phyloP scores from a whole-genome alignment of 768 basidiomycete genomes.

The Astraeus odoratus region DNA sequence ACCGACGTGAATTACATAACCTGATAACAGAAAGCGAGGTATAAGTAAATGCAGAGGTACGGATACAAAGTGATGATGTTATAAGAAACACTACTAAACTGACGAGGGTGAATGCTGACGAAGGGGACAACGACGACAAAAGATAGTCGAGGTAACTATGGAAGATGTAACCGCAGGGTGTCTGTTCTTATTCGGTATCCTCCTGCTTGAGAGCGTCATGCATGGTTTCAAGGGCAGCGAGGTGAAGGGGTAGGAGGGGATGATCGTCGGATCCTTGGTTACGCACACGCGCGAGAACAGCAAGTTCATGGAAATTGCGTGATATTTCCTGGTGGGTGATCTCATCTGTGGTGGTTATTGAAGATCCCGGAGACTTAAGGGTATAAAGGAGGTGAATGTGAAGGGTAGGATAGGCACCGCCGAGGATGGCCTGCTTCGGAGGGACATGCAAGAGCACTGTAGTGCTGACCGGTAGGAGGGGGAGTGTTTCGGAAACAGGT shows the following conservation, averaged over 20 bases:
- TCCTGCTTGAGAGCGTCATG: constrained; percentile 30
- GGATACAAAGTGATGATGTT: not conserved
- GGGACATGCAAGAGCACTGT: constrained; percentile 53
- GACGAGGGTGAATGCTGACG: not conserved
- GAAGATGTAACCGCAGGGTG: not conserved
- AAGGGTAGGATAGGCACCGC: constrained; percentile 38
- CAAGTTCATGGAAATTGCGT: constrained; percentile 61
- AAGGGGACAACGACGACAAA: not conserved
- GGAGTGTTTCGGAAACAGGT: constrained; percentile 24
- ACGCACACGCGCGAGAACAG: constrained; percentile 44
- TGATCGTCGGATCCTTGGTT: constrained; percentile 38
- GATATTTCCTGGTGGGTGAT: constrained; percentile 48
- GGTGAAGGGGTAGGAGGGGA: constrained; percentile 61
- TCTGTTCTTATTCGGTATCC: constrained; percentile 12
- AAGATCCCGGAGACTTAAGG: constrained; percentile 36
- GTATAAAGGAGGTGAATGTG: constrained; percentile 57
- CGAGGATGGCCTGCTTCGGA: constrained; percentile 33
- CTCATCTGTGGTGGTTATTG: constrained; percentile 27
- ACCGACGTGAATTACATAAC: constrained; percentile 6
- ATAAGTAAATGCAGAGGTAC: constrained; percentile 4
- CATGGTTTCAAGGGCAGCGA: constrained; percentile 67
- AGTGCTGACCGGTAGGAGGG: constrained; percentile 49
- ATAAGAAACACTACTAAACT: not conserved
- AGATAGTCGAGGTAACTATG: not conserved
- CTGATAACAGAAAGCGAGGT: constrained; percentile 3